Evolutionary conservation across 345 rosid species (phyloP).

Genomic region (Geranium rotundifolium): DNA sequence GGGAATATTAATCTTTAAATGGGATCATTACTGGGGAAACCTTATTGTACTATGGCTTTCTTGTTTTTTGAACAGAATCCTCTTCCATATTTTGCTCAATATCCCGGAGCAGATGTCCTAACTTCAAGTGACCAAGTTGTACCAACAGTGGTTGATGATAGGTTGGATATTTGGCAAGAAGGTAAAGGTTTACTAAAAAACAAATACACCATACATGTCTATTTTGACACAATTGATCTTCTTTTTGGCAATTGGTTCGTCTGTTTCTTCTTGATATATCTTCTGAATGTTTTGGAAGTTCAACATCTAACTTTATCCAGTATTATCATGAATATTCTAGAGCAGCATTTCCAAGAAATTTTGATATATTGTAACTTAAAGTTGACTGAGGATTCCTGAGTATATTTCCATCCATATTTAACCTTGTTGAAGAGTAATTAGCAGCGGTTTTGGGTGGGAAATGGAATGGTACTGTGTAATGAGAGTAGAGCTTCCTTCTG

Average conservation of each 20-base stretch:
- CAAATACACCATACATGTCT: background rate
- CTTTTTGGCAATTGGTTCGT: background rate
- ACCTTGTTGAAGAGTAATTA: background rate
- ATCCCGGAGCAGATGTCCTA: constrained; percentile 88
- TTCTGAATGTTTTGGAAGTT: background rate
- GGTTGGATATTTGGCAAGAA: constrained; percentile 91
- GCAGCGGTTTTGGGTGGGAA: background rate
- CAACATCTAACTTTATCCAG: background rate
- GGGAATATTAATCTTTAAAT: too few species aligned
- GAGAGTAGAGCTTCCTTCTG: background rate
- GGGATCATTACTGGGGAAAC: background rate
- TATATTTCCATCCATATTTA: background rate
- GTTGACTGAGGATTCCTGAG: background rate
- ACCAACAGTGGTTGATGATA: constrained; percentile 91
- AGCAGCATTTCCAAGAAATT: background rate
- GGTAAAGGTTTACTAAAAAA: constrained; percentile 33
- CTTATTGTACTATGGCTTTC: background rate
- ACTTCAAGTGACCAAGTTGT: constrained; percentile 93
- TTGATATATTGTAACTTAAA: background rate
- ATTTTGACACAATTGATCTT: background rate
- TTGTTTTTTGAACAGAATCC: constrained; percentile 56
- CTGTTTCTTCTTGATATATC: background rate
- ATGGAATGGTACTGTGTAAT: background rate
- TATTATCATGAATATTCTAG: background rate
- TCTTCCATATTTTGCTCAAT: constrained; percentile 85